Conservation (phyloP, 345 rosid species). For the Erysimum cheiranthoides region DNA sequence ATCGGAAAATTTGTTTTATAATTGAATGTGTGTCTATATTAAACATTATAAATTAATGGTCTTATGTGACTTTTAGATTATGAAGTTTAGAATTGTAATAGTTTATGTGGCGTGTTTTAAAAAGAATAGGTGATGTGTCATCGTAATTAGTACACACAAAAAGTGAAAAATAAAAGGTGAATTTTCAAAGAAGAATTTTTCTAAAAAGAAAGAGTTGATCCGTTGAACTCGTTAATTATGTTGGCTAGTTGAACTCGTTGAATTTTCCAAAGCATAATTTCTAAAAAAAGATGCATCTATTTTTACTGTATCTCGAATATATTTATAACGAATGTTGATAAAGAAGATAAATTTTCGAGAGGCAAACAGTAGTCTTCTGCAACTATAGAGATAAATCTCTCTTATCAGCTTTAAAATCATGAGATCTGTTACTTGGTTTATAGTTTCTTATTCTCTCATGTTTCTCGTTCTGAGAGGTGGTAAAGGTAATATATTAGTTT, state of each 20-base stretch:
- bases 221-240: neutral
- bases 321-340: conserved; percentile 3
- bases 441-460: neutral
- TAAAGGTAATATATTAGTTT: conserved; percentile 1
- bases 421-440: conserved; percentile 29
- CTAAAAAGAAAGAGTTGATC: conserved; percentile 1
- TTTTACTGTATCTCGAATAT: neutral
- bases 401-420: conserved; percentile 3
- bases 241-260: neutral
- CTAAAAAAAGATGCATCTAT: conserved; percentile 10
- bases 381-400: neutral
- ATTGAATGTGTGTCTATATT: too few species aligned
- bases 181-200: neutral
- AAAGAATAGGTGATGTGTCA: too few species aligned
- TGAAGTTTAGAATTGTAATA: too few species aligned
- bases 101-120: too few species aligned
- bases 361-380: neutral
- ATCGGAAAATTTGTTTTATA: too few species aligned
- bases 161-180: neutral
- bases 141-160: neutral
- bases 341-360: neutral
- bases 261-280: neutral
- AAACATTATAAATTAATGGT: too few species aligned
- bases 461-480: neutral
- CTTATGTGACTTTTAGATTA: too few species aligned